Conservation (phyloP, 441 rosid species). For the Isatis lusitanica region DNA sequence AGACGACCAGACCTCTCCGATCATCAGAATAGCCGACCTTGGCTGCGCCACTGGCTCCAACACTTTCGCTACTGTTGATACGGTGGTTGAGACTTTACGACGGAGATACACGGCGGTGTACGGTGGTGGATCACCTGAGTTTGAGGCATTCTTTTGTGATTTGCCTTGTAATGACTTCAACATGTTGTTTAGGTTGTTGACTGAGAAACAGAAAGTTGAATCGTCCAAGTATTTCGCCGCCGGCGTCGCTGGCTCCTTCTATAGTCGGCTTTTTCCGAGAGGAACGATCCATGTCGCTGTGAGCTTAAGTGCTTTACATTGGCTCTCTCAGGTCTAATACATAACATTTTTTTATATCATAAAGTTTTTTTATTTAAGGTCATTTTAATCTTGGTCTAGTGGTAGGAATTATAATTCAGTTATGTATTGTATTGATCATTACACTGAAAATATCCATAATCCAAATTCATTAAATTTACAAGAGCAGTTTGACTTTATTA, state of each 20-base stretch:
- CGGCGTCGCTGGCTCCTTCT: slow-evolving; percentile 60
- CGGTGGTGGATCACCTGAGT: slow-evolving; percentile 39
- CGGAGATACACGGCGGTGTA: slow-evolving; percentile 13
- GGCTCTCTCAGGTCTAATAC: slow-evolving; percentile 54
- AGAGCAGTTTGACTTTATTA: neutral
- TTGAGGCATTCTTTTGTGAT: slow-evolving; percentile 55
- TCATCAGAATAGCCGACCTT: slow-evolving; percentile 50
- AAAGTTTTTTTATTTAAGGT: neutral
- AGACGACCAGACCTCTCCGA: slow-evolving; percentile 21
- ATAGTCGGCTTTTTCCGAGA: slow-evolving; percentile 47
- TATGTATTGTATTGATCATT: neutral
- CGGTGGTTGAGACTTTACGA: slow-evolving; percentile 33
- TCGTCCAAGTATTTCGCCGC: slow-evolving; percentile 39
- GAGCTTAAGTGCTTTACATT: slow-evolving; percentile 60
- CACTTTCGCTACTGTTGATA: slow-evolving; percentile 43
- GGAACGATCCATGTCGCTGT: slow-evolving; percentile 51
- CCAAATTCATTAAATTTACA: neutral
- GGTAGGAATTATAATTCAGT: neutral
- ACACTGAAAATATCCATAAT: neutral
- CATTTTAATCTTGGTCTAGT: neutral
- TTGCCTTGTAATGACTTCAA: slow-evolving; percentile 58
- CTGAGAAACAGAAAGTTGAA: slow-evolving; percentile 12
- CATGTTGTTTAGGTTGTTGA: slow-evolving; percentile 41
- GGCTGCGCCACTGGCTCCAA: slow-evolving; percentile 61
- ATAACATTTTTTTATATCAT: neutral